Percentiles rank a stretch among this genome's conserved stretches.
Conservation (phyloP, 257 asterid species). For the Primulina tabacum region DNA sequence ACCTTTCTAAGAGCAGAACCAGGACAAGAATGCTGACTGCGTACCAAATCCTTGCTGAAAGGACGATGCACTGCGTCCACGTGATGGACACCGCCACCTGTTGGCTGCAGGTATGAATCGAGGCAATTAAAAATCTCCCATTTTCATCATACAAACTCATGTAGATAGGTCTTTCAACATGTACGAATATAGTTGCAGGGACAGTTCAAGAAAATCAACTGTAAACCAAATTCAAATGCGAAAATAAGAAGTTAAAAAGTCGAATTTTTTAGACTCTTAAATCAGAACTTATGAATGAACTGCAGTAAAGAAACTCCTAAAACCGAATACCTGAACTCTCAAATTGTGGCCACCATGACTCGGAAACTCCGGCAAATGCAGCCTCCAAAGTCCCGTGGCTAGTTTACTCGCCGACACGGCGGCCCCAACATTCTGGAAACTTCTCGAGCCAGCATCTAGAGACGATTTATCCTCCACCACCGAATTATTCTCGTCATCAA, state of each 20-base stretch:
- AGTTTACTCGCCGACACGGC: conserved; percentile 48
- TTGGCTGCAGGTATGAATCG: conserved; percentile 32
- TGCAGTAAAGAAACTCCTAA: background rate
- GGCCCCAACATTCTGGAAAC: conserved; percentile 29
- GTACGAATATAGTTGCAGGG: background rate
- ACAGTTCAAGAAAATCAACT: background rate
- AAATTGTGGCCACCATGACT: conserved; percentile 26
- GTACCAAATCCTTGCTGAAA: conserved; percentile 28
- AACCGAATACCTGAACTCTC: conserved; percentile 43
- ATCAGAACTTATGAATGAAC: background rate
- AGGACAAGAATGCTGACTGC: conserved; percentile 39
- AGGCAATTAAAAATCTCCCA: background rate
- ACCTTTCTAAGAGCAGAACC: conserved; percentile 26
- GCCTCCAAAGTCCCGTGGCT: conserved; percentile 60
- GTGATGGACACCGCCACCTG: conserved; percentile 33
- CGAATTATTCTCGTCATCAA: conserved; percentile 20
- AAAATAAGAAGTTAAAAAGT: too few relatives aligned
- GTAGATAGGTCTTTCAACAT: background rate
- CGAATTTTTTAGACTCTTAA: background rate
- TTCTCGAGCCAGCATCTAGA: conserved; percentile 31
- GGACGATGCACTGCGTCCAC: conserved; percentile 24
- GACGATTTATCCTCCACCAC: conserved; percentile 28
- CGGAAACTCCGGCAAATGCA: conserved; percentile 51
- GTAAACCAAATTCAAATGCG: background rate
- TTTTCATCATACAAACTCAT: background rate